phyloP scores from a whole-genome alignment of 495 filamentous ascomycete genomes.

The Rhizodiscina lignyota region DNA sequence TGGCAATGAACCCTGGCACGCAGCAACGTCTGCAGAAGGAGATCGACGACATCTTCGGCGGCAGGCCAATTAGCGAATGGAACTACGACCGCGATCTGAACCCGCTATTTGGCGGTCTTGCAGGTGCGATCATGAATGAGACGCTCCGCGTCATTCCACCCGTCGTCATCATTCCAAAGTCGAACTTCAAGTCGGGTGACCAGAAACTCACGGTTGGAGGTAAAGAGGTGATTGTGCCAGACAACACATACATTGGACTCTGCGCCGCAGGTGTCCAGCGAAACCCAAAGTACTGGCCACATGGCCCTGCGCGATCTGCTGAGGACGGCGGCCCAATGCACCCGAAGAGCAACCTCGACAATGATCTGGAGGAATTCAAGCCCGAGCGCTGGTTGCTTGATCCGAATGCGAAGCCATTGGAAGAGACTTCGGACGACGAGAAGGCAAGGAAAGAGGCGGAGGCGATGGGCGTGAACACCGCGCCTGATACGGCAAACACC shows the following conservation, averaged over 20 bases:
- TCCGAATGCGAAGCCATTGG: constrained; percentile 23
- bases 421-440: constrained; percentile 26
- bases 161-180: constrained; percentile 45
- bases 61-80: constrained; percentile 35
- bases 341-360: constrained; percentile 3
- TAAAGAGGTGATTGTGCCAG: constrained; percentile 31
- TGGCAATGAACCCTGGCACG: constrained; percentile 38
- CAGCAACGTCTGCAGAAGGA: constrained; percentile 46
- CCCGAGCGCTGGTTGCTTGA: constrained; percentile 37
- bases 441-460: constrained; percentile 24
- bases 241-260: constrained; percentile 28
- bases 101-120: constrained; percentile 38
- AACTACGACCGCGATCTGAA: constrained; percentile 43
- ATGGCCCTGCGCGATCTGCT: constrained; percentile 5
- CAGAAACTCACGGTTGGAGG: constrained; percentile 37
- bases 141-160: constrained; percentile 46
- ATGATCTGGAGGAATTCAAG: constrained; percentile 32
- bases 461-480: constrained; percentile 37
- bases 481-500: constrained; percentile 32
- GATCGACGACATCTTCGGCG: constrained; percentile 37
- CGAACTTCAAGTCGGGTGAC: constrained; percentile 23
- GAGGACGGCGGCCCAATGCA: neutral
- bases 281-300: constrained; percentile 41
- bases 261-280: constrained; percentile 30
- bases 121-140: constrained; percentile 54